Evolutionary conservation across 176 grass and related monocot genomes (phyloP).

Genomic region (Eremochloa ophiuroides): DNA sequence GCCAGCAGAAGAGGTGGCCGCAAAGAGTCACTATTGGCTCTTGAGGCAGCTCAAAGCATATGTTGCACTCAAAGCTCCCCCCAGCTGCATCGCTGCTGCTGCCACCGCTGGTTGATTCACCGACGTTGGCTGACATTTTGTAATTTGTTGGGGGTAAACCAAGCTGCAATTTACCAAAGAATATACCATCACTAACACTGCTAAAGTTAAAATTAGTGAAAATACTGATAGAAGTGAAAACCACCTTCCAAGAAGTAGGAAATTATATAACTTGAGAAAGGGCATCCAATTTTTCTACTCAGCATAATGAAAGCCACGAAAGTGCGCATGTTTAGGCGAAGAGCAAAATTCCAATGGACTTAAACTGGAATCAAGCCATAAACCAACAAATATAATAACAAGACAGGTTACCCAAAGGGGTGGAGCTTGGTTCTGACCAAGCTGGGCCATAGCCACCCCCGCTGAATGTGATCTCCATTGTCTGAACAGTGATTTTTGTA

Average conservation of each 20-base stretch:
- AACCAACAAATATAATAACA: background rate
- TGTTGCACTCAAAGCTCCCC: slow-evolving; percentile 84
- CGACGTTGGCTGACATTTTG: slow-evolving; percentile 53
- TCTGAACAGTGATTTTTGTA: background rate
- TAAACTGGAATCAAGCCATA: background rate
- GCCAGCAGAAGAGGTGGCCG: slow-evolving; percentile 93
- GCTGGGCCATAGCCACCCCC: background rate
- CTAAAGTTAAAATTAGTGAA: background rate
- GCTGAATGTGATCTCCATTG: background rate
- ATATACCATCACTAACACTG: background rate
- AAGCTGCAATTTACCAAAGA: slow-evolving; percentile 20
- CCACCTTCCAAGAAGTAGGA: background rate
- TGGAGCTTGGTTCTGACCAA: background rate
- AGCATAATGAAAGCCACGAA: background rate
- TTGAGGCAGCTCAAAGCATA: slow-evolving; percentile 90
- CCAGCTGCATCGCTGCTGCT: slow-evolving; percentile 40
- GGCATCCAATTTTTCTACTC: background rate
- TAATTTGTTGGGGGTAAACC: background rate
- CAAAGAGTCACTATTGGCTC: slow-evolving; percentile 92
- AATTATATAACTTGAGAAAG: background rate
- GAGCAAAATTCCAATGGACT: background rate
- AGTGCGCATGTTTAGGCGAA: background rate
- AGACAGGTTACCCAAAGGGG: background rate
- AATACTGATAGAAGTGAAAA: background rate
- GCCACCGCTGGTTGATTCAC: slow-evolving; percentile 40